Evolutionary conservation across 2,329 filamentous ascomycete species (phyloP), one percentile per base, ranked within the genome.

Genomic region (Cercospora sesami): DNA sequence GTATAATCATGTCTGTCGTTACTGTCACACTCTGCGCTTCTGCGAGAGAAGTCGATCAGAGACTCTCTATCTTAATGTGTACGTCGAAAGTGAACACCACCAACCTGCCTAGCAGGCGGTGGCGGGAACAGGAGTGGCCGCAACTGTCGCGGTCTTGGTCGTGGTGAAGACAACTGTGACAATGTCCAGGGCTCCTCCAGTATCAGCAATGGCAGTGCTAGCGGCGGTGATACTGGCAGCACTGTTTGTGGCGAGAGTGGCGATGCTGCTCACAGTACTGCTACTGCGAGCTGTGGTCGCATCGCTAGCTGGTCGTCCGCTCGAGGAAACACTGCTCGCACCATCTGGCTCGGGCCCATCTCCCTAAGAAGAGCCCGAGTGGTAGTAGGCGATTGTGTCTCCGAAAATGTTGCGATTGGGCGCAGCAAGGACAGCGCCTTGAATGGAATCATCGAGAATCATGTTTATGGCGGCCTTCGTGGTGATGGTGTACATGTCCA

Each of bases 391-490:
- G 18, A 85, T 71, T 3, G 82, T 84, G 55, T 80, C 81, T 71
- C 82, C 83, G 75, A 84, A 85, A 73, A 83, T 81, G 72, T 79
- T 80, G 39, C 80, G 77, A 72, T 85, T 84, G 72, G 83, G 81
- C 30, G 73, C 74, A 62, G 81, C 83, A 66, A 78, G 75, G 33
- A 77, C 67, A 14, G 79, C 75, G 4, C 78, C 69, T 51, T 78
- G 79, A 67, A 79, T 77, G 30, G 75, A 73, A 55, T 79, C 76
- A 67, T 78, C 73, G 2, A 80, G 79, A 67, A 85, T 79, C 83
- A 85, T 85, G 73, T 83, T 83, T 70, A 83, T 81, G 0, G 80
- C 78, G 0, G 82, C 83, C 77, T 83, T 84, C 66, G 83, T 83
- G 53, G 79, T 83, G 28, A 85, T 73, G 57, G 81, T 81, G 67